Percentiles rank a stretch among this genome's conserved stretches.
Evolutionary conservation across 2,329 filamentous ascomycete genomes (phyloP).

Genomic region (Fusarium sp.): DNA sequence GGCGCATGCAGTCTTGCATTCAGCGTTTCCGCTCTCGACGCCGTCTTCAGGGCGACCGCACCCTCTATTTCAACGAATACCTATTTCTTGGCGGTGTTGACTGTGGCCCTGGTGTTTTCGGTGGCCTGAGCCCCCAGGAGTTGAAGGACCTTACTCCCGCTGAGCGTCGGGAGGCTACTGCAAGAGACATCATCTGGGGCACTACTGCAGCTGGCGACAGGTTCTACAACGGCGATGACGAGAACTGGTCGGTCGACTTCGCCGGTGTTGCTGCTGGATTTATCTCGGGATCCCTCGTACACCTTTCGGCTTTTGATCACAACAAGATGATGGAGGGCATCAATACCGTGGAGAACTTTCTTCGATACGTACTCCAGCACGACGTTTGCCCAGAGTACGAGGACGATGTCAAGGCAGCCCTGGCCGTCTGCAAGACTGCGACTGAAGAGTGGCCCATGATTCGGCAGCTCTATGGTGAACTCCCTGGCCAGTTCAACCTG

Average conservation of each 20-base stretch:
- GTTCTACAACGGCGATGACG: conserved; percentile 62
- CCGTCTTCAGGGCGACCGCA: conserved; percentile 71
- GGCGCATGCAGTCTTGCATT: conserved; percentile 86
- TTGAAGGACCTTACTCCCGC: conserved; percentile 61
- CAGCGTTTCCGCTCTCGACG: conserved; percentile 81
- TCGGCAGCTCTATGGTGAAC: conserved; percentile 56
- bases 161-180: conserved; percentile 70
- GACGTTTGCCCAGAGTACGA: conserved; percentile 85
- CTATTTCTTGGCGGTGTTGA: conserved; percentile 85
- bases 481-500: conserved; percentile 85
- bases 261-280: conserved; percentile 79
- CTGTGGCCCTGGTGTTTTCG: conserved; percentile 64
- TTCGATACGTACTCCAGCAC: conserved; percentile 86
- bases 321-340: conserved; percentile 65
- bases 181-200: conserved; percentile 66
- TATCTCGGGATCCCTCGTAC: conserved; percentile 69
- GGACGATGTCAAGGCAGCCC: conserved; percentile 71
- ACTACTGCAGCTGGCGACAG: conserved; percentile 52
- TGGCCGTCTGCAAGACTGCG: conserved; percentile 72
- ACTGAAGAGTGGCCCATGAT: conserved; percentile 72
- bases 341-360: conserved; percentile 81
- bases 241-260: conserved; percentile 84
- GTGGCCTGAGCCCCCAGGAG: conserved; percentile 67
- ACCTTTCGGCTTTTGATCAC: conserved; percentile 64
- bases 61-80: conserved; percentile 78